A percentile compares a stretch with the other conserved stretches of the same genome.
Evolutionary conservation across 169 alveolate genomes (phyloP).

Genomic region (Cyclospora cayetanensis): DNA sequence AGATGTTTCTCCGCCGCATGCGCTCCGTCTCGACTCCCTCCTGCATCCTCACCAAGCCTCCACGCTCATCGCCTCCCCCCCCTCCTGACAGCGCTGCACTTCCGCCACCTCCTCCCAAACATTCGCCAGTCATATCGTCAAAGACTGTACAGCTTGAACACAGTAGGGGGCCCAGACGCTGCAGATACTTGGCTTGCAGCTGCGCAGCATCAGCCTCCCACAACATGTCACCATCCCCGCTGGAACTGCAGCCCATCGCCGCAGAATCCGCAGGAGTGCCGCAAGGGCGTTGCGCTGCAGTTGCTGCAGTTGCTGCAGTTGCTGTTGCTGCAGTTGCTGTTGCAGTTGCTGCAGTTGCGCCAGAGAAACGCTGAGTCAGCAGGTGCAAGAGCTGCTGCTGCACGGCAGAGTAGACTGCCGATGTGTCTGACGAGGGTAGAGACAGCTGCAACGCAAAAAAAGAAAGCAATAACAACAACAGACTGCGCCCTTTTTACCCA

Average conservation of each 20-base stretch:
- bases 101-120: neutral
- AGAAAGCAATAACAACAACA: neutral
- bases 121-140: conserved; percentile 10
- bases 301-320: neutral
- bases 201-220: too few relatives aligned
- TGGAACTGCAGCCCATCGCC: too few relatives aligned
- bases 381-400: neutral
- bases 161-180: neutral
- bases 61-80: neutral
- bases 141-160: conserved; percentile 19
- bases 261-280: too few relatives aligned
- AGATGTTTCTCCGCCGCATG: neutral
- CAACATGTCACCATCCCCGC: too few relatives aligned
- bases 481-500: too few relatives aligned
- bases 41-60: neutral
- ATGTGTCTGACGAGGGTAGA: neutral
- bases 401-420: neutral
- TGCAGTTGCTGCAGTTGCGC: neutral
- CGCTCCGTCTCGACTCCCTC: neutral
- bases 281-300: too few relatives aligned
- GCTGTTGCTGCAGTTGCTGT: neutral
- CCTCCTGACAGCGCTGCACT: neutral
- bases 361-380: neutral
- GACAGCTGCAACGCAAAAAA: conserved; percentile 10
- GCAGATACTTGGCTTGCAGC: neutral